Percentiles rank a stretch among this genome's conserved stretches.
These are phyloP conservation scores for Diutina neorugosa DNA, from an alignment of 1,139 yeast species.

Conservation along the genomic window DNA sequence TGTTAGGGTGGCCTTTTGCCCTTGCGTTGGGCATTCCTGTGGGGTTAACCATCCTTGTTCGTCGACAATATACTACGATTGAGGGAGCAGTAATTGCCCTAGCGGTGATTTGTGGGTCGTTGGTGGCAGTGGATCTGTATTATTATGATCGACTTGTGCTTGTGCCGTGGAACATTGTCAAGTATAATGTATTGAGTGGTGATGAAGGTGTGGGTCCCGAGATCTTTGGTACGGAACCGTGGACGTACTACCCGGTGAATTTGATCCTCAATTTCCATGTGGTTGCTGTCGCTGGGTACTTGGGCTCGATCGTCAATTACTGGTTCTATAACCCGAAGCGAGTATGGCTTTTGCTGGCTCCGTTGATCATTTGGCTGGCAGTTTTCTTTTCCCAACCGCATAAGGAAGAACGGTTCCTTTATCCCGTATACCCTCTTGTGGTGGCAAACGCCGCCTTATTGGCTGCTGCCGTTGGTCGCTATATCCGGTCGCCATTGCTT, in stretches of 20 bases:
- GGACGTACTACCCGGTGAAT: slow-evolving; percentile 59
- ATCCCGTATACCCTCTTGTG: slow-evolving; percentile 70
- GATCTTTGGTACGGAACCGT: slow-evolving; percentile 85
- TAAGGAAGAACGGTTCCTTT: slow-evolving; percentile 85
- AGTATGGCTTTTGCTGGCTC: slow-evolving; percentile 9
- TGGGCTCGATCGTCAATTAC: slow-evolving; percentile 22
- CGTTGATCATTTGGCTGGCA: slow-evolving; percentile 49
- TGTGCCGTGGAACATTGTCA: slow-evolving; percentile 74
- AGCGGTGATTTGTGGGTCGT: slow-evolving; percentile 18
- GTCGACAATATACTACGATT: slow-evolving; percentile 8
- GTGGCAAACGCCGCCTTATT: slow-evolving; percentile 52
- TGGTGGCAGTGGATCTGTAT: slow-evolving; percentile 43
- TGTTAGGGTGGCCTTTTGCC: slow-evolving; percentile 89
- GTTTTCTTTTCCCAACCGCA: slow-evolving; percentile 73
- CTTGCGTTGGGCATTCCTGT: slow-evolving; percentile 55
- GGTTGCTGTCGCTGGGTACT: slow-evolving; percentile 32
- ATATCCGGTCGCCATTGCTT: not conserved
- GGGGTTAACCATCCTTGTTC: slow-evolving; percentile 11
- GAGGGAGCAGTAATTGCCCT: slow-evolving; percentile 5
- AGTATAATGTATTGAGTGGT: slow-evolving; percentile 65
- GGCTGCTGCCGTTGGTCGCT: slow-evolving; percentile 10
- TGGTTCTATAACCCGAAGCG: slow-evolving; percentile 7
- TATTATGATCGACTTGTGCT: slow-evolving; percentile 45
- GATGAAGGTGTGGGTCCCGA: slow-evolving; percentile 75
- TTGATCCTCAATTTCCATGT: slow-evolving; percentile 63